phyloP scores from a whole-genome alignment of 352 stramenopile species.

The Pythium apleroticum region DNA sequence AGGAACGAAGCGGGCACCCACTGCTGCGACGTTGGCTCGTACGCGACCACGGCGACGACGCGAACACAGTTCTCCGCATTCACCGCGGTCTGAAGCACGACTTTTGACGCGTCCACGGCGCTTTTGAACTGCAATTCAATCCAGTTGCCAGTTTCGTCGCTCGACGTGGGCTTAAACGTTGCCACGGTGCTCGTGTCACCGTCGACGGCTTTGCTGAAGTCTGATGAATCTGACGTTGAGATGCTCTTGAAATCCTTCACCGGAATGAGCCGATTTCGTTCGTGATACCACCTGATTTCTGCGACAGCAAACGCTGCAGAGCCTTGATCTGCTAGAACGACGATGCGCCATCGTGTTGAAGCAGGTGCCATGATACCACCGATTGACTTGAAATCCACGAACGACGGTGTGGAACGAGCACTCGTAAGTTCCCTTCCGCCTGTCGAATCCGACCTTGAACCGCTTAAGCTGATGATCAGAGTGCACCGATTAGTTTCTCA shows the following conservation, averaged over 20 bases:
- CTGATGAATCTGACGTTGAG: constrained; percentile 25
- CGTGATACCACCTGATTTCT: constrained; percentile 31
- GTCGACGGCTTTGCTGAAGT: constrained; percentile 29
- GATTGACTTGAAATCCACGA: constrained; percentile 1
- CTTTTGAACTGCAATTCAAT: constrained; percentile 32
- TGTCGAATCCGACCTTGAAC: constrained; percentile 1
- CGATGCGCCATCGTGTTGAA: constrained; percentile 25
- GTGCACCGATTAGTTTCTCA: too few species aligned
- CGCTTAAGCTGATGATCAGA: constrained; percentile 19
- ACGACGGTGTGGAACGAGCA: background rate
- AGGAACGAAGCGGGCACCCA: constrained; percentile 27
- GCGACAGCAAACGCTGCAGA: constrained; percentile 15
- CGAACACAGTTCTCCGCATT: constrained; percentile 25
- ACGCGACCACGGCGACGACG: constrained; percentile 13
- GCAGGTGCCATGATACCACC: background rate
- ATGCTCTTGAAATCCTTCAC: constrained; percentile 25
- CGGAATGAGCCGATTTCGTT: constrained; percentile 17
- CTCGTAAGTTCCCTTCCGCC: background rate
- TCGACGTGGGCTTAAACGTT: constrained; percentile 18
- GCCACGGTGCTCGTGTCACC: constrained; percentile 23
- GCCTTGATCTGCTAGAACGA: constrained; percentile 27
- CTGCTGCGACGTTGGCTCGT: constrained; percentile 12
- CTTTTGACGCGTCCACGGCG: constrained; percentile 31
- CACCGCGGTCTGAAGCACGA: constrained; percentile 25
- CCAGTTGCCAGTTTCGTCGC: constrained; percentile 27